Evolutionary conservation across 2,329 filamentous ascomycete species (phyloP), one percentile per base, ranked within the genome.

Genomic region (Exophiala aquamarina): DNA sequence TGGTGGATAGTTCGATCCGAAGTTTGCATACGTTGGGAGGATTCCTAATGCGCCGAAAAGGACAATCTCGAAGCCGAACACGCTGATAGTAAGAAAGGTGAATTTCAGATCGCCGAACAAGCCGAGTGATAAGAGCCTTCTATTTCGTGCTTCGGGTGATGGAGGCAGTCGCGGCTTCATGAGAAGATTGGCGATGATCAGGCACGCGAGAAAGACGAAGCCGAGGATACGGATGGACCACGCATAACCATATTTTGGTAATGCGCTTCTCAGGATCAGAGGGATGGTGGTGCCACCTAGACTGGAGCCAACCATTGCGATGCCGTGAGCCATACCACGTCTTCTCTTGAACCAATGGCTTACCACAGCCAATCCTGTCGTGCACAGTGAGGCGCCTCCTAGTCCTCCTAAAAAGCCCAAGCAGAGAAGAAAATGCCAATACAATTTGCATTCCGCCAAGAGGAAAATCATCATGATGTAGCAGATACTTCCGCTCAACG

Each of bases 401-500:
- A 63, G 44, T 0, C 69, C 69, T 1, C 66, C 63, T 1, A 71
- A 53, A 3, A 70, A 33, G 0, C 63, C 60, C 1, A 68, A 57
- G 57, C 62, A 65, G 48, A 72, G 60, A 59, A 76, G 54, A 31
- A 77, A 76, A 6, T 77, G 73, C 72, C 70, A 75, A 58, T 77
- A 77, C 17, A 59, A 42, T 4, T 58, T 61, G 54, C 74, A 77
- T 43, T 76, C 63, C 0, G 70, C 75, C 21, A 78, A 63, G 2
- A 77, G 53, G 8, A 77, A 64, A 41, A 75, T 71, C 31, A 68
- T 68, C 2, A 62, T 53, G 2, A 73, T 58, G 36, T 67, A 72
- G 0, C 63, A 54, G 2, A 63, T 50, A 0, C 65, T 65, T 3
- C 72, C 73, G 4, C 64, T 46, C 3, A 70, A 57, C 0, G 68